Base-by-base conservation (phyloP, 202 grass and related monocot species). In the Elaeis oleifera region DNA sequence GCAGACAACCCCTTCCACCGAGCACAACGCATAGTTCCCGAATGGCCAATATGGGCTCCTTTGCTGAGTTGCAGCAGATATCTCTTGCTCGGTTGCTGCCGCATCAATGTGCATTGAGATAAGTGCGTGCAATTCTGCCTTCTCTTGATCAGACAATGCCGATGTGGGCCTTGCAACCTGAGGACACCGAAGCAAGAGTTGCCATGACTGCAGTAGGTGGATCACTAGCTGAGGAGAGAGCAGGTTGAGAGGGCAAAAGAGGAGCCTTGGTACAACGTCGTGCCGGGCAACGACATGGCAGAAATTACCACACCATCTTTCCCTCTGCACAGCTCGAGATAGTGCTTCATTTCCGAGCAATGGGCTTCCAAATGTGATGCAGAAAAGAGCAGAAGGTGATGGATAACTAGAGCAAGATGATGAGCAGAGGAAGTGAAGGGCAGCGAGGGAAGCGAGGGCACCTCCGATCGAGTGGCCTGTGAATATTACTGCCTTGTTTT, bases 401-500 rank as follows among this genome's bases (percentile, higher is more conserved):
- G 36, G 61, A 56, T 65, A n/a, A 13, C 59, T 78, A 54, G 58
- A 73, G 64, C 84, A 72, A 5, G 80, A 84, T 4, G 71, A 82
- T 51, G 76, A 81, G 71, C 92, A 89, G 6, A 99, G 85, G 66
- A 82, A 89, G 62, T 90, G 76, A 57, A 99, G 83, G 2, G 88
- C 72, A 0, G 73, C 74, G 0, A 99, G 83, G 28, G 95, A 64
- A 0, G 88, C 88, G 8, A 99, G 61, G 61, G 80, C 54, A 0
- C 95, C 95, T 49, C 95, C 95, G 1, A 99, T 59, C 4, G 85
- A 89, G 67, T 99, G 88, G 53, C 95, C 95, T 0, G 95, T 90
- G 59, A 99, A 89, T 63, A 99, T 78, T 16, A 90, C 95, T 8
- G 75, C 51, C 63, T 94, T 99, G 53, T 87, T 82, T 51, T 31